These are phyloP conservation scores for Pyrenopolyporus hunteri DNA, from an alignment of 495 filamentous ascomycete species.

Conservation along the genomic window DNA sequence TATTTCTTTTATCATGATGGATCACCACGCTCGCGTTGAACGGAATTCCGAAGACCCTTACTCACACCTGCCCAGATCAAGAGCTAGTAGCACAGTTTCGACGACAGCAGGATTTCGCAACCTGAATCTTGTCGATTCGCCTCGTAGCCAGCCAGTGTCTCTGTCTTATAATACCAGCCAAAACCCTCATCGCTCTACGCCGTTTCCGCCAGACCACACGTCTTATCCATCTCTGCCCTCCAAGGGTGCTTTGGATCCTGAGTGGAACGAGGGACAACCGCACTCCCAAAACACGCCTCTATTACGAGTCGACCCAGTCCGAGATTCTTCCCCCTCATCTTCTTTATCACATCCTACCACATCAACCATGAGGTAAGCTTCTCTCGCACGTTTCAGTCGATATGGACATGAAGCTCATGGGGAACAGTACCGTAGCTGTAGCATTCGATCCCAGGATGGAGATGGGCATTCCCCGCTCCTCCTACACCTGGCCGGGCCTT, in stretches of 20 bases:
- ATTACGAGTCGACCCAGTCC: conserved; percentile 44
- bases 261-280: conserved; percentile 41
- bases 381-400: not conserved
- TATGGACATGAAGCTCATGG: conserved; percentile 10
- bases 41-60: conserved; percentile 47
- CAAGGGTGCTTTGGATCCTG: conserved; percentile 37
- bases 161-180: conserved; percentile 33
- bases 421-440: conserved; percentile 51
- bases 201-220: conserved; percentile 26
- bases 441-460: conserved; percentile 52
- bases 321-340: conserved; percentile 34
- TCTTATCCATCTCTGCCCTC: conserved; percentile 39
- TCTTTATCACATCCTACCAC: conserved; percentile 41
- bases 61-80: conserved; percentile 54
- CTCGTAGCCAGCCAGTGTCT: conserved; percentile 39
- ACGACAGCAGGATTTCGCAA: conserved; percentile 47
- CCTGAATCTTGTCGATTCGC: conserved; percentile 43
- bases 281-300: conserved; percentile 44
- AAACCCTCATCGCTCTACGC: conserved; percentile 37
- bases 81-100: conserved; percentile 45
- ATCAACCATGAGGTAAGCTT: conserved; percentile 51
- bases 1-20: conserved; percentile 41
- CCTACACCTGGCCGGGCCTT: conserved; percentile 53
- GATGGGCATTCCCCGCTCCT: conserved; percentile 52
- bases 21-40: conserved; percentile 38